Conservation (phyloP, 2,329 filamentous ascomycete species). For the Aspergillus aculeatus region DNA sequence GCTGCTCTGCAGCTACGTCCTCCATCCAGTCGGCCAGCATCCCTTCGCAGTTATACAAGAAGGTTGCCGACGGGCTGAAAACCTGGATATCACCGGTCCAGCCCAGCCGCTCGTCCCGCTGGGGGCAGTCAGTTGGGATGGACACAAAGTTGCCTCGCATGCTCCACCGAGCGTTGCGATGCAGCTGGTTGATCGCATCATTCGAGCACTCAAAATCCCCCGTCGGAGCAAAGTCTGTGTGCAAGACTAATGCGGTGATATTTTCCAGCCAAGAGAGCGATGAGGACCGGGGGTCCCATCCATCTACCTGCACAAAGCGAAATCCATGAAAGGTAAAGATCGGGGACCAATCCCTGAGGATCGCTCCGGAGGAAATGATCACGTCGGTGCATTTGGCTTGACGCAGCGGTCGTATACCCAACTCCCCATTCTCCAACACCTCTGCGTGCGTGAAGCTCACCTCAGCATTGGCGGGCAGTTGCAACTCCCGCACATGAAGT, state of each 20-base stretch:
- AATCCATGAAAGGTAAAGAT: slow-evolving; percentile 55
- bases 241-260: slow-evolving; percentile 45
- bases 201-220: slow-evolving; percentile 56
- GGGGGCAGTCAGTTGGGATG: slow-evolving; percentile 59
- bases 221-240: slow-evolving; percentile 53
- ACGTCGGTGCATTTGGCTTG: slow-evolving; percentile 1
- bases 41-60: slow-evolving; percentile 54
- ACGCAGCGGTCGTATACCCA: slow-evolving; percentile 38
- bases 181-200: slow-evolving; percentile 52
- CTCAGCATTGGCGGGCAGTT: slow-evolving; percentile 29
- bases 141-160: slow-evolving; percentile 61
- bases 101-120: slow-evolving; percentile 55
- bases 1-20: slow-evolving; percentile 45
- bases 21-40: slow-evolving; percentile 53
- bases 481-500: slow-evolving; percentile 37
- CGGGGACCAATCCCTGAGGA: slow-evolving; percentile 43
- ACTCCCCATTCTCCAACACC: slow-evolving; percentile 47
- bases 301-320: slow-evolving; percentile 50
- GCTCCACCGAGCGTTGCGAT: slow-evolving; percentile 56
- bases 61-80: slow-evolving; percentile 54
- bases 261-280: slow-evolving; percentile 8
- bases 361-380: not conserved
- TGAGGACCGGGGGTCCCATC: slow-evolving; percentile 37
- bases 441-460: not conserved
- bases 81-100: slow-evolving; percentile 55